Base-by-base conservation (phyloP, 1,284 basidiomycete genomes). In the Ganoderma resinaceum region DNA sequence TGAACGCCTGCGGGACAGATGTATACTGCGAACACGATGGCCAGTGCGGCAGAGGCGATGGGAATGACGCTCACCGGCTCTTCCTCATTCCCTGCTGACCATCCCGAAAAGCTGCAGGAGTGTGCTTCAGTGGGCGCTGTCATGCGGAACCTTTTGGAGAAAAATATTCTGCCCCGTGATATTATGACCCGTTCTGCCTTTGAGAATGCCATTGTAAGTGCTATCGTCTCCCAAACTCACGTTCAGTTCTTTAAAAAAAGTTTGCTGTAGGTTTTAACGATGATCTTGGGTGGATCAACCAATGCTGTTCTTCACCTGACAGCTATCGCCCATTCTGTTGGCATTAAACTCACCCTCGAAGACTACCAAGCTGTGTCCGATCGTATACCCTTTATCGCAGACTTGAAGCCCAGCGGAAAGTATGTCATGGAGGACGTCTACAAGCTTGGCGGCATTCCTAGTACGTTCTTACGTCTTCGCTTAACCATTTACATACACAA, bases 1-100 rank as follows among this genome's bases (percentile, higher is more conserved):
- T 70, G 62, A 70, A 2, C 18, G 14, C 16, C 14, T 43, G 3
- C 23, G 3, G 31, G 43, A 16, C 73, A 94, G 93, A 95, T 95
- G 93, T 98, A 97, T 82, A 98, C 96, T 20, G 96, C 96, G 31
- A 98, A 98, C 81, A 98, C 97, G 1, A 97, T 98, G 92, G 94
- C 96, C 8, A 96, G 95, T 70, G 94, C 95, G 18, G 87, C 95
- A 59, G 96, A 98, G 81, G 95, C 93, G 0, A 81, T 98, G 73
- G 96, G 96, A 23, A 98, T 98, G 96, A 89, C 95, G n/a, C 82
- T 98, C 9, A 94, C 97, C 5, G 97, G 97, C n/a, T 97, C 95
- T 31, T 97, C 96, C 2, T 97, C 95, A 11, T 97, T 91, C 86
- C 96, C 96, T 4, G 97, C 97, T 55, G 93, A 96, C 77, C 96